Conservation (phyloP, 2,329 filamentous ascomycete species). For the Exophiala sp. region DNA sequence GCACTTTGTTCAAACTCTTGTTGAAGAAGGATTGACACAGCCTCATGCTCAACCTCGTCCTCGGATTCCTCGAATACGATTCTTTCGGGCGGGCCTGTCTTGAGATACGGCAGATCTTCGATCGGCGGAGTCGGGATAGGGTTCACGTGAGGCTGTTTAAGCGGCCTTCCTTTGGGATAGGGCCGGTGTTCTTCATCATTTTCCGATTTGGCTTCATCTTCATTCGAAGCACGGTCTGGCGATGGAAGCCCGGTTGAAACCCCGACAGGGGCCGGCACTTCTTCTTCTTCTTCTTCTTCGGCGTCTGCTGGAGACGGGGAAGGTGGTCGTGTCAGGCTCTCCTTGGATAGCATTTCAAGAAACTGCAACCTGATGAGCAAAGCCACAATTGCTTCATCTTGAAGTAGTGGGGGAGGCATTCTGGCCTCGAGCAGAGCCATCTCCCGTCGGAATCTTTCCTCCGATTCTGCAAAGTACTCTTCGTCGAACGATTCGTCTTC, state of each 20-base stretch:
- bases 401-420: conserved; percentile 39
- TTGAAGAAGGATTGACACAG: conserved; percentile 37
- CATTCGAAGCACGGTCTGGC: conserved; percentile 26
- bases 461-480: conserved; percentile 43
- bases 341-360: conserved; percentile 40
- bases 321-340: conserved; percentile 28
- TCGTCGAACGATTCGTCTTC: conserved; percentile 39
- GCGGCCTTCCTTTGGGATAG: conserved; percentile 23
- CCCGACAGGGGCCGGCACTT: conserved; percentile 31
- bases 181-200: conserved; percentile 8
- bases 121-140: conserved; percentile 35
- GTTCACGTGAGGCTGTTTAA: conserved; percentile 26
- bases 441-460: conserved; percentile 42
- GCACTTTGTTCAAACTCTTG: conserved; percentile 37
- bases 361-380: conserved; percentile 42
- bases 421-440: conserved; percentile 40
- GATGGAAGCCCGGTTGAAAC: conserved; percentile 25
- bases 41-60: conserved; percentile 38
- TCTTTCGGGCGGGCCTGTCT: conserved; percentile 39
- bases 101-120: conserved; percentile 44
- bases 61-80: conserved; percentile 43
- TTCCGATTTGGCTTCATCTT: conserved; percentile 24
- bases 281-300: conserved; percentile 37
- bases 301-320: conserved; percentile 38
- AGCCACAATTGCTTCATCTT: conserved; percentile 39